Percentiles rank a stretch among this genome's conserved stretches.
Conservation (phyloP, 1,139 yeast genomes). For the Kurtzmaniella quercitrusa region DNA sequence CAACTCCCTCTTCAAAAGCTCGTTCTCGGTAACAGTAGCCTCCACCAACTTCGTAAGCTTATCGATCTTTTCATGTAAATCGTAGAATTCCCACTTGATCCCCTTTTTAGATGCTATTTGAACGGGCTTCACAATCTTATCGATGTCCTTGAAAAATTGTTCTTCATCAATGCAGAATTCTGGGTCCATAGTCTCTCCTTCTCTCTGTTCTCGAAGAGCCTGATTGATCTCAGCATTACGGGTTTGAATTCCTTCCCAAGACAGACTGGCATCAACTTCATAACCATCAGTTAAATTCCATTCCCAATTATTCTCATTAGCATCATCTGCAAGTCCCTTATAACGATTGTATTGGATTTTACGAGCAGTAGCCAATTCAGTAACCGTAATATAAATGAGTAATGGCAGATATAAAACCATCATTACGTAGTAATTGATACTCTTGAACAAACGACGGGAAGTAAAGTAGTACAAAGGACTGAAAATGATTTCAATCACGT, state of each 20-base stretch:
- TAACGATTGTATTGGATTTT: slow-evolving; percentile 69
- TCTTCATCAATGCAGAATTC: slow-evolving; percentile 51
- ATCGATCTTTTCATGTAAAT: slow-evolving; percentile 48
- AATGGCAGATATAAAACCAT: slow-evolving; percentile 64
- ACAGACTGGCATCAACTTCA: slow-evolving; percentile 32
- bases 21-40: slow-evolving; percentile 39
- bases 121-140: slow-evolving; percentile 52
- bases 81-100: slow-evolving; percentile 63
- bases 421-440: slow-evolving; percentile 53
- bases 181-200: slow-evolving; percentile 72
- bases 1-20: slow-evolving; percentile 22
- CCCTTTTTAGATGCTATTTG: slow-evolving; percentile 51
- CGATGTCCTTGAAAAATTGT: slow-evolving; percentile 47
- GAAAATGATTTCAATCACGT: slow-evolving; percentile 59
- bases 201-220: slow-evolving; percentile 47
- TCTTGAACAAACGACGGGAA: slow-evolving; percentile 23
- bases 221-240: slow-evolving; percentile 31
- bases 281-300: slow-evolving; percentile 86
- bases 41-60: slow-evolving; percentile 40
- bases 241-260: slow-evolving; percentile 39
- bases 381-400: slow-evolving; percentile 54
- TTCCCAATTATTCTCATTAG: slow-evolving; percentile 72
- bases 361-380: slow-evolving; percentile 63
- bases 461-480: slow-evolving; percentile 30
- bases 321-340: slow-evolving; percentile 68